Evolutionary conservation across 768 basidiomycete species (phyloP), one percentile per base, ranked within the genome.

Genomic region (Amanita rubescens): DNA sequence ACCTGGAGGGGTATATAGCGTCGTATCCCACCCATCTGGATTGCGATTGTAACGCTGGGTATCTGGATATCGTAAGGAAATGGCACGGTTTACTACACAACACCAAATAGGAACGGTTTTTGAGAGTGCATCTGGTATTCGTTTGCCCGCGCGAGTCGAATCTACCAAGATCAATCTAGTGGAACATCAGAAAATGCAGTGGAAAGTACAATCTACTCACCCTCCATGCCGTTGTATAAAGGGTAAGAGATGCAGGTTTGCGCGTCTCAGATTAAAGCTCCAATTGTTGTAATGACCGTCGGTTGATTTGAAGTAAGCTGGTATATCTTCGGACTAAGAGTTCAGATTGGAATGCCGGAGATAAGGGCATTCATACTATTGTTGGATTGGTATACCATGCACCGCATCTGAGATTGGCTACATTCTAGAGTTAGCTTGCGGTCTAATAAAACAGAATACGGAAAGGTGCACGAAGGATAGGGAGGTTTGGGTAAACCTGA

Each of bases 51-150:
- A 25, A 11, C 32, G 30, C 8, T 30, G 19, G 7, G 58, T 32
- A 3, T 65, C 62, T 0, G 72, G 65, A 54, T 69, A 67, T 14
- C 67, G 71, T 44, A 68, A 63, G 9, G 64, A 57, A 32, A 80
- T 66, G 25, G 80, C 85, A 47, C 81, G 75, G 62, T 95, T 97
- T 57, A 95, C 73, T 4, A 93, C 89, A 8, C 89, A 75, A 64
- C 94, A 95, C 95, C 95, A 98, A 48, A 94, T 87, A 0, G 94
- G 94, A 1, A 97, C 76, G 0, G 94, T 95, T 63, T 95, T 98
- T 1, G 89, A 89, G 1, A 97, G 75, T 0, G 94, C 92, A 58
- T 98, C 95, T 1, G 95, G 95, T 45, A 95, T 85, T 14, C 92
- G 82, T 71, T 98, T 97, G 8, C 95, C 95, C 20, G 90, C 76